Percentiles rank a stretch among this genome's conserved stretches.
phyloP scores from a whole-genome alignment of 768 basidiomycete species.

The Kondoa malvinella region DNA sequence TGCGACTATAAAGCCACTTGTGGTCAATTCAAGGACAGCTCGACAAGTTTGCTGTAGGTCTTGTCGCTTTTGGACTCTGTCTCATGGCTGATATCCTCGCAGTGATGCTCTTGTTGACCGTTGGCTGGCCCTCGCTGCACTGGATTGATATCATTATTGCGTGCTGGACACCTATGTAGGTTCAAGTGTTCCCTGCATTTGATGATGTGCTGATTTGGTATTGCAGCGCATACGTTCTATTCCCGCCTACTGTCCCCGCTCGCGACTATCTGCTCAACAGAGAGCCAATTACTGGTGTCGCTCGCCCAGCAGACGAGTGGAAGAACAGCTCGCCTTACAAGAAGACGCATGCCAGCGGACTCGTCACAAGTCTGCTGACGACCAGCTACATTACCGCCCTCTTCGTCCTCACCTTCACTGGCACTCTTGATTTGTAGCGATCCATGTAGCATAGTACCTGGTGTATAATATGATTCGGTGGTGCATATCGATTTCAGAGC shows the following conservation, averaged over 20 bases:
- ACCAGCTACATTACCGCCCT: constrained; percentile 10
- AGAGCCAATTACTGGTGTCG: constrained; percentile 16
- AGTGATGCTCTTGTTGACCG: constrained; percentile 18
- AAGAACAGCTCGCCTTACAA: constrained; percentile 8
- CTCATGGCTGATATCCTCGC: neutral
- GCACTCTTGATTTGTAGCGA: neutral
- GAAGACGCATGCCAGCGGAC: constrained; percentile 1
- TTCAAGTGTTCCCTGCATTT: neutral
- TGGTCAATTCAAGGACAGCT: neutral
- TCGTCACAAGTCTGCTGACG: neutral
- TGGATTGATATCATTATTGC: constrained; percentile 10
- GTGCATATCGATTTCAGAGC: too few species aligned
- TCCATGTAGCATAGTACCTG: too few species aligned
- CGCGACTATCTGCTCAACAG: constrained; percentile 14
- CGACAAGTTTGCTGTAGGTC: constrained; percentile 15
- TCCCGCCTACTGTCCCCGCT: constrained; percentile 13
- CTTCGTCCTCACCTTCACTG: constrained; percentile 16
- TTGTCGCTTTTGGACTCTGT: neutral
- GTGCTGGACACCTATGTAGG: constrained; percentile 11
- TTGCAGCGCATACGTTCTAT: constrained; percentile 12
- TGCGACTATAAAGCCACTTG: constrained; percentile 1
- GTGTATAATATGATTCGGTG: too few species aligned
- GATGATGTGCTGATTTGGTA: too few species aligned
- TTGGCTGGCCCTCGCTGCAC: constrained; percentile 16
- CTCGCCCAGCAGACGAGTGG: constrained; percentile 1